A percentile compares a stretch with the other conserved stretches of the same genome.
Conservation (phyloP, 2,329 filamentous ascomycete species). For the Xylariaceae sp. region DNA sequence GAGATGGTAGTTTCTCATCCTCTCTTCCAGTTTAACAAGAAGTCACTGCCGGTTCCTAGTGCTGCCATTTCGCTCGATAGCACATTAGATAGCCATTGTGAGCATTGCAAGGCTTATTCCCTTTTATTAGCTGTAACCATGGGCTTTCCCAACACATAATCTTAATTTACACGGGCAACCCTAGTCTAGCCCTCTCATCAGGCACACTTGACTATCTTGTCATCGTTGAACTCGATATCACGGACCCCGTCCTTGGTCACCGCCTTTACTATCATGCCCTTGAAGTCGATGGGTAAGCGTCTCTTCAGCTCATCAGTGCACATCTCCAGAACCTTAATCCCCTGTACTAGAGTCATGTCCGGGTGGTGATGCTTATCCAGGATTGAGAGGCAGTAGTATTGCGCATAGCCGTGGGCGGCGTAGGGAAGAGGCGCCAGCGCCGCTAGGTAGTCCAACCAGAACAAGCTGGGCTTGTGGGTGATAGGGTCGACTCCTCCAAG, state of each 20-base stretch:
- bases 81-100: not conserved
- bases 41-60: not conserved
- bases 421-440: constrained; percentile 88
- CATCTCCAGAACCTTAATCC: constrained; percentile 90
- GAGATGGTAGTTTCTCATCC: not conserved
- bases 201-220: constrained; percentile 70
- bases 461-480: constrained; percentile 86
- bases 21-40: not conserved
- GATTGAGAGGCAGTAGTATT: constrained; percentile 98
- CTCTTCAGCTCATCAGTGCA: constrained; percentile 98
- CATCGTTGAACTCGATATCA: constrained; percentile 85
- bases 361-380: constrained; percentile 99
- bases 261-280: constrained; percentile 93
- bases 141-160: constrained; percentile 25
- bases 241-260: constrained; percentile 92
- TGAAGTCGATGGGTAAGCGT: constrained; percentile 97
- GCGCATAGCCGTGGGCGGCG: constrained; percentile 96
- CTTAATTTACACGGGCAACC: constrained; percentile 47
- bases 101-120: constrained; percentile 23
- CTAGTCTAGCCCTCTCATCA: constrained; percentile 46
- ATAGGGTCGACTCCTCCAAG: constrained; percentile 94
- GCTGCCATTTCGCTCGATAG: not conserved
- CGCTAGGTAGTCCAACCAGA: constrained; percentile 98
- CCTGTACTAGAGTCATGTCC: constrained; percentile 86
- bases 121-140: constrained; percentile 27